A percentile compares a stretch with the other conserved stretches of the same genome.
phyloP scores from a whole-genome alignment of 345 rosid genomes.

The Melaleuca alternifolia region DNA sequence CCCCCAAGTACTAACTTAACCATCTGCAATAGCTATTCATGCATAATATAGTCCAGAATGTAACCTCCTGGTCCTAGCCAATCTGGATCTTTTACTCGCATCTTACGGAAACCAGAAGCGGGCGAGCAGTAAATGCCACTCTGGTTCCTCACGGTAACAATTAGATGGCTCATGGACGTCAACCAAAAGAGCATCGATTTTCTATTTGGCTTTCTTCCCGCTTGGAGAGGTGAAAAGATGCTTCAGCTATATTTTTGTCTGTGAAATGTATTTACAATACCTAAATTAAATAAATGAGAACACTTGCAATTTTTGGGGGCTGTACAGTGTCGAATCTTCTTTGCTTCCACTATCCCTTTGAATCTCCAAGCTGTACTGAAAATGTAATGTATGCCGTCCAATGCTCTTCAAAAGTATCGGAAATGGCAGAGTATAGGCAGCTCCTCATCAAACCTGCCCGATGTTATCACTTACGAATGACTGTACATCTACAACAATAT shows the following conservation, averaged over 20 bases:
- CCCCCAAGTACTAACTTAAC: background rate
- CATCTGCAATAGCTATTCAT: background rate
- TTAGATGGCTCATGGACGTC: background rate
- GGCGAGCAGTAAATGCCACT: background rate
- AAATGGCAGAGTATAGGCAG: background rate
- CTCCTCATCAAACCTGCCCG: background rate
- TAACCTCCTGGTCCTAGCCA: background rate
- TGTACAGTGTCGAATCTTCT: slow-evolving; percentile 2
- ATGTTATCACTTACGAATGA: background rate
- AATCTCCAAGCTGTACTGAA: background rate
- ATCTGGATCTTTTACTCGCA: background rate
- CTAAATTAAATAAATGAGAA: background rate
- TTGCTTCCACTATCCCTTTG: background rate
- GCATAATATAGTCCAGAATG: background rate
- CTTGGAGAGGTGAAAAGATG: background rate
- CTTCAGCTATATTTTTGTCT: background rate
- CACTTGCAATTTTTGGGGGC: background rate
- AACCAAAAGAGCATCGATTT: background rate
- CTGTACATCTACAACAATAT: background rate
- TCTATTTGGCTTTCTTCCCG: background rate
- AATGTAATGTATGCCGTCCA: background rate
- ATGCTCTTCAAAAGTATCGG: background rate
- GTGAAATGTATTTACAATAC: background rate
- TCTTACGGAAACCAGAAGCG: background rate
- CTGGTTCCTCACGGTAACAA: background rate